phyloP scores from a whole-genome alignment of 1,284 basidiomycete species.

The Ganoderma boninense region DNA sequence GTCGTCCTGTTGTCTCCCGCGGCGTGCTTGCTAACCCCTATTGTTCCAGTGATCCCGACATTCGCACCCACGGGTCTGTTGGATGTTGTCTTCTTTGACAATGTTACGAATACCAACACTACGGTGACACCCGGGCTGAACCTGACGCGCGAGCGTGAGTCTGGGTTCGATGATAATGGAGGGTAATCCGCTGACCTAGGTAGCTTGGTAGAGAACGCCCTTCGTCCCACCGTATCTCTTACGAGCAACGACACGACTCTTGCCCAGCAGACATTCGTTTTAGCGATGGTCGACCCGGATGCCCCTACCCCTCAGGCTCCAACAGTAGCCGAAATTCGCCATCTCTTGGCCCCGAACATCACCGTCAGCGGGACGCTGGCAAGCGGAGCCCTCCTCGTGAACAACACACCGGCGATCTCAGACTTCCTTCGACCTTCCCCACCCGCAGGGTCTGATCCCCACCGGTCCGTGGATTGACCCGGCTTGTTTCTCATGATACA shows the following conservation, averaged over 20 bases:
- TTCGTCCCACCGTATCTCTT: slow-evolving; percentile 48
- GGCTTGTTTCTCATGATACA: background rate
- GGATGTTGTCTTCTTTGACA: slow-evolving; percentile 48
- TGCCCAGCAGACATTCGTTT: slow-evolving; percentile 47
- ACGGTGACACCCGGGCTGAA: slow-evolving; percentile 49
- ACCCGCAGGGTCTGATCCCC: slow-evolving; percentile 55
- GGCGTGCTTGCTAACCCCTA: background rate
- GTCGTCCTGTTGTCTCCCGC: background rate
- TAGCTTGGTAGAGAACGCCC: slow-evolving; percentile 45
- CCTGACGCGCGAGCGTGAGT: slow-evolving; percentile 52
- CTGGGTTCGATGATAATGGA: background rate
- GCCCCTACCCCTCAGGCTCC: slow-evolving; percentile 55
- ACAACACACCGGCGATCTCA: slow-evolving; percentile 52
- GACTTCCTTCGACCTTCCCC: slow-evolving; percentile 50
- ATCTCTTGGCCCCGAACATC: slow-evolving; percentile 55
- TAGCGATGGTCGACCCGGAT: slow-evolving; percentile 59
- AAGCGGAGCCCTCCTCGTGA: slow-evolving; percentile 38
- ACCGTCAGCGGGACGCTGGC: slow-evolving; percentile 37
- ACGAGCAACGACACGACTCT: slow-evolving; percentile 39
- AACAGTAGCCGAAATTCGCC: slow-evolving; percentile 51
- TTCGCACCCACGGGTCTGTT: slow-evolving; percentile 49
- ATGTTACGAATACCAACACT: slow-evolving; percentile 39
- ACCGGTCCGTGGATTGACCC: slow-evolving; percentile 44
- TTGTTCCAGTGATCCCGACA: slow-evolving; percentile 43
- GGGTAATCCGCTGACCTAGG: background rate